A percentile compares a stretch with the other conserved stretches of the same genome.
Evolutionary conservation across 1,284 basidiomycete genomes (phyloP).

Genomic region (Xerocomus amazonicus): DNA sequence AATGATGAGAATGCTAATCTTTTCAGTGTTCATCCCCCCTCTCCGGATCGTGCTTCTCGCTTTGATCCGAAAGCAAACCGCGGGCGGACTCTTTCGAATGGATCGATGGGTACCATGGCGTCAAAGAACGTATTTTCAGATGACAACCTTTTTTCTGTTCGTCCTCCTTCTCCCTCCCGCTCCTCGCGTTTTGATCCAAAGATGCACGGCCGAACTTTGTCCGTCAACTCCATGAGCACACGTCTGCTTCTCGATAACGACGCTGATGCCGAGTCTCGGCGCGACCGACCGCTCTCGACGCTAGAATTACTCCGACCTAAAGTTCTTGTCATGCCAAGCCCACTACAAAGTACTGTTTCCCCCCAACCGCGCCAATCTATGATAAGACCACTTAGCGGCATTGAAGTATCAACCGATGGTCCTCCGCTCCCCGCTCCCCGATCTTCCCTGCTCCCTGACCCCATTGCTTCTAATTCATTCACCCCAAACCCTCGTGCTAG

Average conservation of each 20-base stretch:
- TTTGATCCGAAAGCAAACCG: conserved; percentile 40
- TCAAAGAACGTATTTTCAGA: conserved; percentile 37
- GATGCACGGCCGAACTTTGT: conserved; percentile 57
- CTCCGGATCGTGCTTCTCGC: conserved; percentile 36
- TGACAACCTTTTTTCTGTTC: conserved; percentile 59
- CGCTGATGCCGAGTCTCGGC: conserved; percentile 40
- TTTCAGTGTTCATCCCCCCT: conserved; percentile 30
- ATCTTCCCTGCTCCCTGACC: conserved; percentile 44
- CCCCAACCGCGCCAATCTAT: conserved; percentile 30
- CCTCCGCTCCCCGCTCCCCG: conserved; percentile 59
- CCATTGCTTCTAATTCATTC: conserved; percentile 63
- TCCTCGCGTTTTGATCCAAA: conserved; percentile 75
- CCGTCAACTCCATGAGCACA: conserved; percentile 64
- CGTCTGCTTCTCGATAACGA: conserved; percentile 60
- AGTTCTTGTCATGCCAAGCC: conserved; percentile 82
- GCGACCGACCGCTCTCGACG: conserved; percentile 62
- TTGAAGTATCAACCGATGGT: conserved; percentile 60
- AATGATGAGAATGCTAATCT: conserved; percentile 24
- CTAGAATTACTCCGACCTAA: conserved; percentile 76
- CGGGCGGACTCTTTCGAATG: conserved; percentile 38
- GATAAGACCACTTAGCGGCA: conserved; percentile 48
- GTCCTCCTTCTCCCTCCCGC: conserved; percentile 54
- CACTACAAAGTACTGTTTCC: conserved; percentile 55
- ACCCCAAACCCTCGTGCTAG: conserved; percentile 73
- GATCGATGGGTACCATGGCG: conserved; percentile 36